phyloP scores from a whole-genome alignment of 2,329 filamentous ascomycete genomes.

The Colletotrichum falcatum region DNA sequence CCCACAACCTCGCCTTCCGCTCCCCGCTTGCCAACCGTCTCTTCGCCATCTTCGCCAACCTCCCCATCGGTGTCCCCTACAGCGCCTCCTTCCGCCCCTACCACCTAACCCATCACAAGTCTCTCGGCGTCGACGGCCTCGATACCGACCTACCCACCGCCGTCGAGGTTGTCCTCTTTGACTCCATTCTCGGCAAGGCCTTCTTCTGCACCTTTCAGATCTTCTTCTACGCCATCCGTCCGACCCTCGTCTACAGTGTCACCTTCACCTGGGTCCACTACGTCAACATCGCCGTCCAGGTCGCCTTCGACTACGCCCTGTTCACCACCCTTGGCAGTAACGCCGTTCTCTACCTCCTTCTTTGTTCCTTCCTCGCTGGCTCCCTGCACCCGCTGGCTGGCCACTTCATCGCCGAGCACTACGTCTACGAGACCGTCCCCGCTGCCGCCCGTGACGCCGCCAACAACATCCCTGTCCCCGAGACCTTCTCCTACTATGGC shows the following conservation, averaged over 20 bases:
- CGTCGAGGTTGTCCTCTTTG: slow-evolving; percentile 90
- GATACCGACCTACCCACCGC: slow-evolving; percentile 96
- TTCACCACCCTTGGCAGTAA: slow-evolving; percentile 70
- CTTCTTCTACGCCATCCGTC: slow-evolving; percentile 96
- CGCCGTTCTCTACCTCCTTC: slow-evolving; percentile 83
- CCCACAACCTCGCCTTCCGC: slow-evolving; percentile 94
- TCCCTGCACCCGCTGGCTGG: slow-evolving; percentile 94
- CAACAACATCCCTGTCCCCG: slow-evolving; percentile 78
- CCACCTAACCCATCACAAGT: slow-evolving; percentile 99
- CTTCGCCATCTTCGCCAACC: slow-evolving; percentile 91
- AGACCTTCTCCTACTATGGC: slow-evolving; percentile 98
- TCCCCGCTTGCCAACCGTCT: slow-evolving; percentile 83
- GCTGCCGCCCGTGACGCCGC: slow-evolving; percentile 67
- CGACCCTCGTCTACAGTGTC: slow-evolving; percentile 92
- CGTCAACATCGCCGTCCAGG: slow-evolving; percentile 82
- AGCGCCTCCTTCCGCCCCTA: slow-evolving; percentile 97
- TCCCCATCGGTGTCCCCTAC: slow-evolving; percentile 96
- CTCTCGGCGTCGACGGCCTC: slow-evolving; percentile 93
- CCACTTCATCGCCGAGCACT: slow-evolving; percentile 99
- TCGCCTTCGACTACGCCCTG: slow-evolving; percentile 80
- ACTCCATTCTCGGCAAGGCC: slow-evolving; percentile 94
- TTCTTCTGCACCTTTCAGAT: slow-evolving; percentile 99
- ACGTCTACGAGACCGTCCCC: slow-evolving; percentile 77
- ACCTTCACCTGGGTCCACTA: slow-evolving; percentile 88
- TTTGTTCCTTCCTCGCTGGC: slow-evolving; percentile 93